Base-by-base conservation (phyloP, 2,329 filamentous ascomycete genomes). In the Trichoderma oligosporum region DNA sequence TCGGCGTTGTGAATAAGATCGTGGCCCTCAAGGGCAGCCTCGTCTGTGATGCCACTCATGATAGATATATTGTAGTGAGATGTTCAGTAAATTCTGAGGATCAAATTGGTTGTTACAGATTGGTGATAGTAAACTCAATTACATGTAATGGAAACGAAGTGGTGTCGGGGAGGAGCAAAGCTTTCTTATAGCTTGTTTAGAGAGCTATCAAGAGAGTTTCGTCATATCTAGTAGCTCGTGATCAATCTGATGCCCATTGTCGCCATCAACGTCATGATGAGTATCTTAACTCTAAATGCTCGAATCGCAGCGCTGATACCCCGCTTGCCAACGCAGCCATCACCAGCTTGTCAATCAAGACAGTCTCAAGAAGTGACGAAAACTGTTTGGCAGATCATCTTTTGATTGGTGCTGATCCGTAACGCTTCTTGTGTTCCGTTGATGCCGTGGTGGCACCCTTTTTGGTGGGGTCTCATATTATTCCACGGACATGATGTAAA, bases 1-100 rank as follows among this genome's bases (percentile, higher is more conserved):
- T 72, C 70, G 27, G 70, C 70, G 3, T 64, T 54, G 47, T 72
- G 69, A 16, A 72, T 72, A 42, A 72, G 63, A 16, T 72, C 70
- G 44, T 72, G 70, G 6, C 59, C 57, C 53, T 70, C 70, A 6
- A 66, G 51, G 14, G 70, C 70, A 22, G 63, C 66, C 61, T 71
- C 67, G 36, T 71, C 69, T 0, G 64, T 58, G 42, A 69, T 63
- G 18, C 67, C 67, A 12, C 56, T 56, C 57, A 57, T 60, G n/a
- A 36, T 47, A 51, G 16, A 35, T 36, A 33, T 44, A 4, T 38
- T 46, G 12, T 4, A 29, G 33, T 12, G 3, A 24, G 2, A 36
- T 48, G 4, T 27, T 36, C 29, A 52, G 11, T 12, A 46, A 14
- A 20, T 2, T 25, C 3, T 39, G 41, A 44, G 8, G 18, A 44